Percentiles rank a stretch among this genome's conserved stretches.
These are phyloP conservation scores for Ophiostoma triangulosporum DNA, from an alignment of 2,329 filamentous ascomycete genomes.

Conservation along the genomic window DNA sequence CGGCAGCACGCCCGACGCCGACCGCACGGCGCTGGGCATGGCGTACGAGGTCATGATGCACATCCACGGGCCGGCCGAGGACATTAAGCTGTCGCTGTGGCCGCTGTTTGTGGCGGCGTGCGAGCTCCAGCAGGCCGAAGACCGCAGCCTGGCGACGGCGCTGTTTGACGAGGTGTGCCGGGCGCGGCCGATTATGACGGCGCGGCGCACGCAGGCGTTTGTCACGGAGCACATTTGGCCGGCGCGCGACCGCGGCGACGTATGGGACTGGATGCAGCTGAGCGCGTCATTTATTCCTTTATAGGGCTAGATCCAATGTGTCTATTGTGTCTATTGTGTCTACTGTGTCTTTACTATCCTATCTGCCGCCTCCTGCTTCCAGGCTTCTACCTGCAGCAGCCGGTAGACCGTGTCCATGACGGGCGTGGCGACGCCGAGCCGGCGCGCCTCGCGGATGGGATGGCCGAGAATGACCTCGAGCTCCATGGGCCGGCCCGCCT, in stretches of 20 bases:
- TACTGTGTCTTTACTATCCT: background rate
- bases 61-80: conserved; percentile 10
- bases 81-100: conserved; percentile 13
- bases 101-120: conserved; percentile 12
- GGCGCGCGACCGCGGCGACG: conserved; percentile 10
- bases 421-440: conserved; percentile 50
- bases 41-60: conserved; percentile 13
- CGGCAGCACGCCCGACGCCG: conserved; percentile 6
- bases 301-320: background rate
- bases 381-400: conserved; percentile 28
- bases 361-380: conserved; percentile 8
- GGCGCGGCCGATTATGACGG: conserved; percentile 10
- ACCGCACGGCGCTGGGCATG: conserved; percentile 8
- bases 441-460: conserved; percentile 50
- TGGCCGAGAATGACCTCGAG: conserved; percentile 62
- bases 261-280: conserved; percentile 14
- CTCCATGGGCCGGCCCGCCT: conserved; percentile 51
- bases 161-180: conserved; percentile 10
- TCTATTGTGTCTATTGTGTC: conserved; percentile 1
- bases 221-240: conserved; percentile 11
- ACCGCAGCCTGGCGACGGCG: conserved; percentile 7
- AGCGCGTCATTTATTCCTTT: too few species aligned
- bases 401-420: conserved; percentile 55
- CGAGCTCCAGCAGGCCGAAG: conserved; percentile 11
- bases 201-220: conserved; percentile 7